These are phyloP conservation scores for Phaffomyces antillensis DNA, from an alignment of 805 yeast species.

Conservation along the genomic window DNA sequence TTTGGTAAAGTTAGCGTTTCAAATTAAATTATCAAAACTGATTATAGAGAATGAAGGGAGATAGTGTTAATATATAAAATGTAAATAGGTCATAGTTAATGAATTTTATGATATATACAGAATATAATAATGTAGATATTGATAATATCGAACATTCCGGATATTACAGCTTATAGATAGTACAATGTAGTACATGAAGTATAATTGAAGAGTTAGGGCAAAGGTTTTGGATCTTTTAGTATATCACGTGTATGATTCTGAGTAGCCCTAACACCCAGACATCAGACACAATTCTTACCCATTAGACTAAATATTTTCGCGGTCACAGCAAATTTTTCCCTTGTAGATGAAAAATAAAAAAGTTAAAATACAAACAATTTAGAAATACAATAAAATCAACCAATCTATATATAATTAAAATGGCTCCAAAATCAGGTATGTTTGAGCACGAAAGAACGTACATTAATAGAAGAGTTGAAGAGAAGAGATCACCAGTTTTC, in stretches of 20 bases:
- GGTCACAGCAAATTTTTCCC: not conserved
- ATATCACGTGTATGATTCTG: not conserved
- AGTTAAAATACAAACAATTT: not conserved
- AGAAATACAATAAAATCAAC: not conserved
- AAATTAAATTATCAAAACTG: not conserved
- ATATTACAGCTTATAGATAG: too few relatives aligned
- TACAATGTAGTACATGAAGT: too few relatives aligned
- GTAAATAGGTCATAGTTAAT: conserved; percentile 10
- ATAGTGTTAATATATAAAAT: not conserved
- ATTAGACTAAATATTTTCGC: conserved; percentile 1
- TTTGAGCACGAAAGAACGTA: conserved; percentile 5
- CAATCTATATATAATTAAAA: conserved; percentile 22
- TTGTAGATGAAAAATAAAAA: conserved; percentile 4
- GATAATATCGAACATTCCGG: too few relatives aligned
- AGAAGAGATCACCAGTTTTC: not conserved
- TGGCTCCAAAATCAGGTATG: conserved; percentile 53
- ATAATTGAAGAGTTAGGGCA: too few relatives aligned
- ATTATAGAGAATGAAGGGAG: not conserved
- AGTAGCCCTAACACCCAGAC: not conserved
- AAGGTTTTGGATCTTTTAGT: not conserved
- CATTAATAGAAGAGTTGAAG: not conserved
- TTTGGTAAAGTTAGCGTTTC: conserved; percentile 23
- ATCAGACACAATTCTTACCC: not conserved
- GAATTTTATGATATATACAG: conserved; percentile 6
- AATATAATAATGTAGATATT: not conserved